Base-by-base conservation (phyloP, 495 filamentous ascomycete genomes). In the Mytilinidion resinicola region DNA sequence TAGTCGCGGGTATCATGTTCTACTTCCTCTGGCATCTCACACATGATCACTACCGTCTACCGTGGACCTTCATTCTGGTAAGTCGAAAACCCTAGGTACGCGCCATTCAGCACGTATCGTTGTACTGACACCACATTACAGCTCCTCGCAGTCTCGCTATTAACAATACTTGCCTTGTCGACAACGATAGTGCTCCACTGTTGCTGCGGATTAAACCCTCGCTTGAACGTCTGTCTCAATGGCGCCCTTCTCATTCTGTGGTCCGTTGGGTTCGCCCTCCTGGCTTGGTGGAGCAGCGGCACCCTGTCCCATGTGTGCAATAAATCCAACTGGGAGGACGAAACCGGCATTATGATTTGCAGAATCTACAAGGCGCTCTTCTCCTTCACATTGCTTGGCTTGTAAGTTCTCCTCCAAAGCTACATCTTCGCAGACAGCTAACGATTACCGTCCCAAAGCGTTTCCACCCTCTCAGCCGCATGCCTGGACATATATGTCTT, bases 41-140 rank as follows among this genome's bases (percentile, higher is more conserved):
- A 48, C 60, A 71, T 37, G 79, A 80, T 56, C 70, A 75, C 36
- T 81, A 75, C 65, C 72, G 73, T 51, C 70, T 84, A 4, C 85
- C 84, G 11, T 86, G 80, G 76, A 83, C 84, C 21, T 86, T 86
- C 63, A 72, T 86, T 17, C 69, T 86, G 51, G 83, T 86, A 76
- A 57, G 78, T 61, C 7, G 15, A 2, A 12, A 49, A 37, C 30
- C 34, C 37, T n/a, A n/a, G n/a, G n/a, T n/a, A n/a, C n/a, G n/a
- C n/a, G n/a, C 48, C 58, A 6, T 17, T 56, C 54, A 37, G 30
- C 37, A 43, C n/a, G 19, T 9, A 48, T 12, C 10, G 19, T 50
- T 37, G 56, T 34, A 57, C 43, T 54, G 51, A 56, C 34, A 19
- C 10, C 41, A 19, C 35, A 9, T 42, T 46, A 1, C 49, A 86